Conservation (phyloP, 2,329 filamentous ascomycete genomes). For the Canariomyces notabilis region DNA sequence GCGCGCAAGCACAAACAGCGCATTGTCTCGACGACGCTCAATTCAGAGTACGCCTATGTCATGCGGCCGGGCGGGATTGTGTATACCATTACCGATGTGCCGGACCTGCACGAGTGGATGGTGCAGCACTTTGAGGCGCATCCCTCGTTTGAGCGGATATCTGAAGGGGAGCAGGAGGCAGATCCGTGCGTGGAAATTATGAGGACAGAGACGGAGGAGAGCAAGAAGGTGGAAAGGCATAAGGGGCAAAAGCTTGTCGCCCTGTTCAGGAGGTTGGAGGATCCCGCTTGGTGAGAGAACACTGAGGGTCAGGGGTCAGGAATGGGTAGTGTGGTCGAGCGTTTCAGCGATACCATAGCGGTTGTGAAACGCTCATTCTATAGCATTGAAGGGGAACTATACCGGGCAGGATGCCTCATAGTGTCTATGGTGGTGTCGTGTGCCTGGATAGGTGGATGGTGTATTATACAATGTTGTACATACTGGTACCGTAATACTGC, state of each 20-base stretch:
- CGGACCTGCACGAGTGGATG: conserved; percentile 93
- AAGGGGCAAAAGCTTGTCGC: conserved; percentile 87
- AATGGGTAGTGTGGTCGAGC: background rate
- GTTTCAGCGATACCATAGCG: background rate
- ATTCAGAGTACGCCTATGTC: conserved; percentile 89
- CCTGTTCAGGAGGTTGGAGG: conserved; percentile 73
- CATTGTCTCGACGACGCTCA: conserved; percentile 83
- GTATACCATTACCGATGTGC: conserved; percentile 96
- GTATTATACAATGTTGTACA: too few relatives aligned
- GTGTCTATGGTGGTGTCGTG: too few relatives aligned
- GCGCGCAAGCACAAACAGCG: conserved; percentile 93
- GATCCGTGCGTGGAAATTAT: conserved; percentile 71
- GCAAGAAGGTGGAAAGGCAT: conserved; percentile 92
- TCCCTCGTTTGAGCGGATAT: conserved; percentile 71
- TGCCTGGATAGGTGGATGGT: too few relatives aligned
- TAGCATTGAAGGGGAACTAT: too few relatives aligned
- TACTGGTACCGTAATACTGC: too few relatives aligned
- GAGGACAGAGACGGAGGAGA: conserved; percentile 86
- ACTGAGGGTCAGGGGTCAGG: background rate
- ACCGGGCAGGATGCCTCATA: too few relatives aligned
- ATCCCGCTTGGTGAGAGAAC: conserved; percentile 46
- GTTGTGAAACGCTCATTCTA: background rate
- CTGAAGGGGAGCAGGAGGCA: conserved; percentile 59
- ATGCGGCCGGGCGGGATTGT: conserved; percentile 77
- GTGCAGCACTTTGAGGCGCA: conserved; percentile 75